phyloP scores from a whole-genome alignment of 768 basidiomycete species.

The Pulveroboletus frians region DNA sequence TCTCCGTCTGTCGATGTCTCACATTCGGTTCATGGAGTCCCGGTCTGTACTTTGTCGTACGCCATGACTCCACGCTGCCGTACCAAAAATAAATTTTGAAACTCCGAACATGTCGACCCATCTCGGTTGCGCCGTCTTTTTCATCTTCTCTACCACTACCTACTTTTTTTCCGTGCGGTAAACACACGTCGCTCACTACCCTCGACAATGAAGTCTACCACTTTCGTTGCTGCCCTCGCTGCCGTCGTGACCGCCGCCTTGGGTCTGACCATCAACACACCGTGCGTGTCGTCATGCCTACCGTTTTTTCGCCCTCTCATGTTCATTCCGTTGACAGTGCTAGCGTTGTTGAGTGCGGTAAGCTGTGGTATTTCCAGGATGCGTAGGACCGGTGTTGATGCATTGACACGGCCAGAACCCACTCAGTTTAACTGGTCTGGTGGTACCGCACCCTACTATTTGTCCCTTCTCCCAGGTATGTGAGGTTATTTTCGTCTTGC shows the following conservation, averaged over 20 bases:
- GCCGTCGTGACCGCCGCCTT: conserved; percentile 33
- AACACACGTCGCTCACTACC: conserved; percentile 12
- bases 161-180: neutral
- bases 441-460: conserved; percentile 52
- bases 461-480: conserved; percentile 60
- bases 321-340: conserved; percentile 25
- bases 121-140: neutral
- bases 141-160: conserved; percentile 1
- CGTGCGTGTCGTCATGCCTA: conserved; percentile 41
- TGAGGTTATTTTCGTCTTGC: neutral
- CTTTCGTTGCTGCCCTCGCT: conserved; percentile 27
- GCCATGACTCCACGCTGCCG: no score
- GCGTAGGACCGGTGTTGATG: neutral
- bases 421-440: conserved; percentile 48
- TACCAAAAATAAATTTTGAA: conserved; percentile 19
- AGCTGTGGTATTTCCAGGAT: conserved; percentile 13
- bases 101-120: conserved; percentile 22
- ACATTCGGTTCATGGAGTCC: no score
- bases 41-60: no score
- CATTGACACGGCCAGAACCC: conserved; percentile 45
- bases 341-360: conserved; percentile 47
- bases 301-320: conserved; percentile 8
- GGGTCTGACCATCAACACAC: conserved; percentile 59
- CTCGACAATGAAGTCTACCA: conserved; percentile 35
- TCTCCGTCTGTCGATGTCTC: no score